Evolutionary conservation across 345 rosid genomes (phyloP), one percentile per base, ranked within the genome.

Genomic region (Rhodamnia argentea): DNA sequence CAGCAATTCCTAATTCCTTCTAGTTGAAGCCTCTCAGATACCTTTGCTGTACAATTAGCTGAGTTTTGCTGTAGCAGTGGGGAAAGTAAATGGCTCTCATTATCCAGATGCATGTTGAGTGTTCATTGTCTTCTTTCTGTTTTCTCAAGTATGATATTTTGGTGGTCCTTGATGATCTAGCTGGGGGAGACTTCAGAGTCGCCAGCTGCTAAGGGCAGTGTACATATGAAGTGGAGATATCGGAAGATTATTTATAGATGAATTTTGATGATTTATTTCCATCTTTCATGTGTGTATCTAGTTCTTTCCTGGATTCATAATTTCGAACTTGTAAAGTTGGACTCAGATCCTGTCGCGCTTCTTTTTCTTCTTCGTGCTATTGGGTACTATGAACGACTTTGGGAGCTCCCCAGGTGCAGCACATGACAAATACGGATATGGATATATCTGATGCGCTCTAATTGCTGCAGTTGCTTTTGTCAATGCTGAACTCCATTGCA

Each of bases 1-100:
- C 95, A 51, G 29, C 83, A 13, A 37, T 87, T 32, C 62, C 89
- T 22, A 52, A 47, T 87, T 90, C 92, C 82, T 88, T 83, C 47
- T 92, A 87, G 93, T 70, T 32, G 23, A 70, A 70, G 24, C 24
- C 78, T 70, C 78, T 70, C 2, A 70, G 78, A 70, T 70, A 5
- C 78, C 13, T 37, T 70, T 4, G 78, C 78, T 32, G 78, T 32
- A 16, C 78, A 32, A 70, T 70, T 18, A 70, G 78, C 78, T 32
- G 47, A 70, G 78, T 70, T 70, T 40, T 70, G 47, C 78, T 32
- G 78, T 70, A 70, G 78, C 18, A 5, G 11, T 37, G 11, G 11
- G 76, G 76, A 64, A 32, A 64, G 42, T 32, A 70, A 70, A 32
- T 22, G 32, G 78, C 78, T 7, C 78, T 70, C 13, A 37, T 70